Conservation (phyloP, 2,329 filamentous ascomycete species). For the Neofusicoccum sp. region DNA sequence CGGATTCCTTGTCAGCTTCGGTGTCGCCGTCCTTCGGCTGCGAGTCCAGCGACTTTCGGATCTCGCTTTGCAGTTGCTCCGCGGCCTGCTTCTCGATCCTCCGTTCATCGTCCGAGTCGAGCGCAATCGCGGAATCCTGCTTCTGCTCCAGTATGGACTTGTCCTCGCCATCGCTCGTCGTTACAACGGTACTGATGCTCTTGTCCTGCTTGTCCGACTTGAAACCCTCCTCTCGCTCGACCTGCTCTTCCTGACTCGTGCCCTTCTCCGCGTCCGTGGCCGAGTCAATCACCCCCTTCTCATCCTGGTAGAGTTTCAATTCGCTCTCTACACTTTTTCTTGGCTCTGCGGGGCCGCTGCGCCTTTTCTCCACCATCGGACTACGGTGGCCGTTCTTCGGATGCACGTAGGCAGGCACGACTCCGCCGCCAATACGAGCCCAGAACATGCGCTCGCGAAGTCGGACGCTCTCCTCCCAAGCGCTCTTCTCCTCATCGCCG, state of each 20-base stretch:
- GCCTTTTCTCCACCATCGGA: conserved; percentile 23
- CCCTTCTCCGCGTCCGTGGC: neutral
- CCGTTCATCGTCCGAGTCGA: conserved; percentile 32
- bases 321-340: conserved; percentile 26
- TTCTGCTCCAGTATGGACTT: conserved; percentile 6
- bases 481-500: conserved; percentile 77
- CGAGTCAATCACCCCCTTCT: neutral
- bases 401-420: conserved; percentile 61
- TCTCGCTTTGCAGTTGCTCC: conserved; percentile 30
- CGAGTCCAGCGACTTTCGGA: neutral
- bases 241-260: conserved; percentile 15
- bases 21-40: neutral
- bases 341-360: conserved; percentile 24
- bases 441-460: conserved; percentile 96
- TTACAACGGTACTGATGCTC: conserved; percentile 36
- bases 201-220: conserved; percentile 29
- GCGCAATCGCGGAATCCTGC: conserved; percentile 18
- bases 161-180: conserved; percentile 21
- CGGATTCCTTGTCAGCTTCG: conserved; percentile 9
- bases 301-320: conserved; percentile 5
- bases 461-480: conserved; percentile 92
- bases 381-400: conserved; percentile 33
- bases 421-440: conserved; percentile 86
- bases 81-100: conserved; percentile 35
- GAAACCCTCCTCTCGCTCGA: conserved; percentile 35